A percentile compares a stretch with the other conserved stretches of the same genome.
Evolutionary conservation across 257 asterid species (phyloP).

Genomic region (Solanum okadae): DNA sequence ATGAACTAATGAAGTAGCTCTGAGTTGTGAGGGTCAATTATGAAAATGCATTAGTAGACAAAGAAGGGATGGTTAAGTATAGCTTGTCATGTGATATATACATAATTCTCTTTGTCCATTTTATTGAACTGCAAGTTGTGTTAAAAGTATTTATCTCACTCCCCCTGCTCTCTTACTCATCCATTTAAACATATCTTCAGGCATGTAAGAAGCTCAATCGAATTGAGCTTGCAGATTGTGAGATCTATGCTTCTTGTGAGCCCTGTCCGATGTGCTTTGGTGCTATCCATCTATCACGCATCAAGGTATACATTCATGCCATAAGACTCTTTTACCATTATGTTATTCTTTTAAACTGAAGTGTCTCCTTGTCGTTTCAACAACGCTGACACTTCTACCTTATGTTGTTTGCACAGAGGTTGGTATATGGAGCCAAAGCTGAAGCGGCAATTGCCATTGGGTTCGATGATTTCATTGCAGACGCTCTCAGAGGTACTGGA

Average conservation of each 20-base stretch:
- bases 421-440: constrained; percentile 96
- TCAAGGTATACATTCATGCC: constrained; percentile 39
- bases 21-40: neutral
- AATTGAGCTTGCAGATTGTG: constrained; percentile 91
- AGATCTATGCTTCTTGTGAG: constrained; percentile 93
- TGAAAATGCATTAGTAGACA: neutral
- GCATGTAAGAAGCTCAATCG: constrained; percentile 92
- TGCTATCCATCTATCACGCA: constrained; percentile 94
- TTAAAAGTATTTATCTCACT: neutral
- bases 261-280: constrained; percentile 99
- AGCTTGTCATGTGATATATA: neutral
- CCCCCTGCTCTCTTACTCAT: neutral
- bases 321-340: neutral
- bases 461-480: constrained; percentile 93
- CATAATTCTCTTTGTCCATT: neutral
- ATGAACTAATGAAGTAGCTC: neutral
- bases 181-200: constrained; percentile 26
- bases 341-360: neutral
- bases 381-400: neutral
- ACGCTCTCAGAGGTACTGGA: constrained; percentile 92
- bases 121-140: neutral
- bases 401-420: constrained; percentile 38
- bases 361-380: neutral
- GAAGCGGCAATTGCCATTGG: constrained; percentile 98
- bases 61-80: neutral